These are phyloP conservation scores for Rosa persica DNA, from an alignment of 306 rosid genomes.

Conservation along the genomic window DNA sequence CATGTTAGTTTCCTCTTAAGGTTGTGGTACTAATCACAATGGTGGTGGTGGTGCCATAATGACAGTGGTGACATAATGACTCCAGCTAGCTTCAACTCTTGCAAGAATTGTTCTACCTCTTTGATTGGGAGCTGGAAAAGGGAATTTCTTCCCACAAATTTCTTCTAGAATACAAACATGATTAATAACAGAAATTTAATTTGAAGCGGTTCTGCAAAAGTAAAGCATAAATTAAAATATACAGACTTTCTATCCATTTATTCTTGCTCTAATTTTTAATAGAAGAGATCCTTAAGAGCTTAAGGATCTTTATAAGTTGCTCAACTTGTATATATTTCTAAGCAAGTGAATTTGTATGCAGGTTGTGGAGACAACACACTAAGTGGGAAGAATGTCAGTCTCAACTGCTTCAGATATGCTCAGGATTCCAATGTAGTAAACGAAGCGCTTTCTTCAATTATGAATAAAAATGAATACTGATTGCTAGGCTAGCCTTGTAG, in stretches of 20 bases:
- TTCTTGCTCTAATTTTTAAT: background rate
- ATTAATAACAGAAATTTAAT: background rate
- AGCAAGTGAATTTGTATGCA: slow-evolving; percentile 25
- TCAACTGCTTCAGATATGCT: slow-evolving; percentile 60
- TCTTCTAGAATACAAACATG: no score
- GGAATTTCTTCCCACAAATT: no score
- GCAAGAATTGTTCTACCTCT: background rate
- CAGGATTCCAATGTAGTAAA: no score
- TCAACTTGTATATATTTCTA: background rate
- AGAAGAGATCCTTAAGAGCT: no score
- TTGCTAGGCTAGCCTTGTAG: no score
- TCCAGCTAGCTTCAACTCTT: background rate
- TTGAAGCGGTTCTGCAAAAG: background rate
- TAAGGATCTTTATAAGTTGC: background rate
- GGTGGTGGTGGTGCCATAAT: background rate
- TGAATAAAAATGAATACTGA: no score
- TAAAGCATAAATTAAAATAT: background rate
- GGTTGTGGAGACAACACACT: slow-evolving; percentile 60
- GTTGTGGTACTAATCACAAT: background rate
- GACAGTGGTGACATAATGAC: background rate
- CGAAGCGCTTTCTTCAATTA: no score
- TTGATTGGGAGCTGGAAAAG: background rate
- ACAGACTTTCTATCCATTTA: background rate
- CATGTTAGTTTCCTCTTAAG: no score
- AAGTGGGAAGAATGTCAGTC: slow-evolving; percentile 65